Evolutionary conservation across 2,329 filamentous ascomycete genomes (phyloP).

Genomic region (Pseudocercospora fuligena): DNA sequence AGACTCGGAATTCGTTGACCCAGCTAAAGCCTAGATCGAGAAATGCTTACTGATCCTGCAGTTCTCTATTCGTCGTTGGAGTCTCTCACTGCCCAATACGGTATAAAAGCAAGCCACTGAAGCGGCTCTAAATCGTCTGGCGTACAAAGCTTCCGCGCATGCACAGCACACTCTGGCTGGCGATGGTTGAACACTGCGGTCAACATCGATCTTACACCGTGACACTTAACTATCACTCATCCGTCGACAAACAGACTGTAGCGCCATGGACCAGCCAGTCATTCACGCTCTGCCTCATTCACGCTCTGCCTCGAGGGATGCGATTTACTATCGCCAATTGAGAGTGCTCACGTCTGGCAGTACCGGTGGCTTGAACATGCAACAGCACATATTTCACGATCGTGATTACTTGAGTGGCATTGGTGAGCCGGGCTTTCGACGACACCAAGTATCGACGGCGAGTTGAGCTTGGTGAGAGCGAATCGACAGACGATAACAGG

Average conservation of each 20-base stretch:
- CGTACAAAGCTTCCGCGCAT: too few species aligned
- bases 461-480: background rate
- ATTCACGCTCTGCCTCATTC: background rate
- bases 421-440: background rate
- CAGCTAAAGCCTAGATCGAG: too few species aligned
- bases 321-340: background rate
- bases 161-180: too few species aligned
- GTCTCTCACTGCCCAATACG: too few species aligned
- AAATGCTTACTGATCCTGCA: too few species aligned
- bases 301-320: background rate
- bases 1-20: too few species aligned
- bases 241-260: background rate
- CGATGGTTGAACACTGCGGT: too few species aligned
- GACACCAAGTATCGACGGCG: background rate
- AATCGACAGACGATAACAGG: background rate
- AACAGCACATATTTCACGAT: background rate
- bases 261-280: background rate
- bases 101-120: too few species aligned
- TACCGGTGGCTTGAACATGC: background rate
- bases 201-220: too few species aligned
- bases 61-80: too few species aligned
- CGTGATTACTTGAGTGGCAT: background rate
- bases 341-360: background rate
- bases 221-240: too few species aligned
- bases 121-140: too few species aligned